Conservation (phyloP, 495 filamentous ascomycete genomes). For the Hypoxylon crocopeplum region DNA sequence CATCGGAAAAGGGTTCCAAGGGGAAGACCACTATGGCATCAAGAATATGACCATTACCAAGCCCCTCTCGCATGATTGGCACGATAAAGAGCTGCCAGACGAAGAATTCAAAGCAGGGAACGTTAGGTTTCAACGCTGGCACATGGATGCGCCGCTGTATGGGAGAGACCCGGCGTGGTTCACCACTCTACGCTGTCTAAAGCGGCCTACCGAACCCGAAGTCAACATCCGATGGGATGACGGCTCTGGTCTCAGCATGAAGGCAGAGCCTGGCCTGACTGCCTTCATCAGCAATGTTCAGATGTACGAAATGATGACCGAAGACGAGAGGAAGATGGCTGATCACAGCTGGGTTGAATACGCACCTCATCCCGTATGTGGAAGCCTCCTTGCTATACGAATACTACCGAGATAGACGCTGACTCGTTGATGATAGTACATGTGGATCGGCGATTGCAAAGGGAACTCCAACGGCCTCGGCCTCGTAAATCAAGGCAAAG, state of each 20-base stretch:
- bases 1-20: slow-evolving; percentile 53
- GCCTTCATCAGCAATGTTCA: slow-evolving; percentile 45
- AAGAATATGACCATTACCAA: slow-evolving; percentile 45
- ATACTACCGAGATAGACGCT: neutral
- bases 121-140: slow-evolving; percentile 52
- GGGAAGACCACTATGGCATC: slow-evolving; percentile 50
- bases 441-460: slow-evolving; percentile 50
- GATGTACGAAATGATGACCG: slow-evolving; percentile 45
- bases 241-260: slow-evolving; percentile 44
- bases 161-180: slow-evolving; percentile 51
- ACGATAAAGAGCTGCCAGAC: slow-evolving; percentile 34
- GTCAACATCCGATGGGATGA: slow-evolving; percentile 53
- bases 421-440: slow-evolving; percentile 14
- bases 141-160: slow-evolving; percentile 55
- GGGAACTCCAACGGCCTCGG: slow-evolving; percentile 47
- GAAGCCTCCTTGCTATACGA: neutral
- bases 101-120: slow-evolving; percentile 44
- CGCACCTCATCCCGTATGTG: slow-evolving; percentile 46
- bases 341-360: slow-evolving; percentile 54
- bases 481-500: slow-evolving; percentile 41
- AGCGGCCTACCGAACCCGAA: slow-evolving; percentile 38
- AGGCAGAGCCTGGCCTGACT: slow-evolving; percentile 40
- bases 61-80: slow-evolving; percentile 47
- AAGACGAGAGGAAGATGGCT: slow-evolving; percentile 46
- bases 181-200: slow-evolving; percentile 50